Base-by-base conservation (phyloP, 768 basidiomycete genomes). In the Panus rudis region DNA sequence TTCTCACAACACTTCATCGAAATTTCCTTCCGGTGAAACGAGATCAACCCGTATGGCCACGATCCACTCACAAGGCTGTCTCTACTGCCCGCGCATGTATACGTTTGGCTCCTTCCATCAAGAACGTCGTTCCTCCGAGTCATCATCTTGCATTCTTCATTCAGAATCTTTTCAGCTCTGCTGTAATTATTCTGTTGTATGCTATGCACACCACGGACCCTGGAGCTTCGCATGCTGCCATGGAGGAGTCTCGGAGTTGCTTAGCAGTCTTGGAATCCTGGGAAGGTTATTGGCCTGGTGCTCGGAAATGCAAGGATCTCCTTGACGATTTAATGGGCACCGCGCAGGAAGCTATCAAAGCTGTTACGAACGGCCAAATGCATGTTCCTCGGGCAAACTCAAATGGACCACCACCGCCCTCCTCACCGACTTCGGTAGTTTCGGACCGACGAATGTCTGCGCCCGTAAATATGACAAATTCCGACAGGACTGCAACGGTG, bases 81-180 rank as follows among this genome's bases (percentile, higher is more conserved):
- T 76, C 82, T 20, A 86, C 86, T 34, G 89, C 90, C 22, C 82
- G 89, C 4, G 86, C 81, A 23, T 92, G 85, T 62, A 89, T 91
- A 44, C 79, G 79, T 21, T 76, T 92, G 19, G 89, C 89, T 3
- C 83, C 88, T 28, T 85, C 86, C 3, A 84, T 91, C 69, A 85
- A 78, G 58, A 79, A 85, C 53, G 77, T 82, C 37, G 87, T 92
- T 2, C 87, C 89, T 7, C 73, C 84, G 11, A 91, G 90, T 12
- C 88, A 90, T 52, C 86, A 90, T 59, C 72, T 91, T 33, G 86
- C 88, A 4, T 88, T 90, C 64, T 90, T 85, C 71, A 87, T 91
- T 31, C 90, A 92, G 53, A 86, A 87, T 52, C 70, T 92, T 19
- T 91, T 91, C 69, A 90, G 87, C 55, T 91, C 84, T 27, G 84